A percentile compares a stretch with the other conserved stretches of the same genome.
phyloP scores from a whole-genome alignment of 1,284 basidiomycete species.

The Ceratobasidium sp. region DNA sequence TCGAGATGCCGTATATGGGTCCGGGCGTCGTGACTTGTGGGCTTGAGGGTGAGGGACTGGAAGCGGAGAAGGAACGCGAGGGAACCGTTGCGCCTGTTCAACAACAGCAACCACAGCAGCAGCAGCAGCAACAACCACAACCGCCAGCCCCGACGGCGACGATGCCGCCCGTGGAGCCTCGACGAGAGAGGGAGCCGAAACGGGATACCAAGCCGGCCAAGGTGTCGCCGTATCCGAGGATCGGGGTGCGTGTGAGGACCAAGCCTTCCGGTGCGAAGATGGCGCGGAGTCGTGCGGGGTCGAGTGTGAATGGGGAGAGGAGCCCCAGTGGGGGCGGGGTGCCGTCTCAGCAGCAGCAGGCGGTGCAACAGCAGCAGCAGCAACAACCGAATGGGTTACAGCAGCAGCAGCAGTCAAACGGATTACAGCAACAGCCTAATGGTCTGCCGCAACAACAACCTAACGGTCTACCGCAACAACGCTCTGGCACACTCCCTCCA shows the following conservation, averaged over 20 bases:
- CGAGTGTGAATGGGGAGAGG: conserved; percentile 17
- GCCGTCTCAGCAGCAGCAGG: conserved; percentile 12
- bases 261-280: conserved; percentile 26
- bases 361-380: conserved; percentile 2
- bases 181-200: conserved; percentile 6
- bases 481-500: neutral
- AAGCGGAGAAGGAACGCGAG: conserved; percentile 10
- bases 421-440: neutral
- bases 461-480: neutral
- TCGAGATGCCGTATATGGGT: conserved; percentile 65
- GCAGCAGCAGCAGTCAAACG: neutral
- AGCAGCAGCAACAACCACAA: too few relatives aligned
- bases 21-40: conserved; percentile 55
- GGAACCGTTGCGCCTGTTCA: conserved; percentile 13
- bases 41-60: conserved; percentile 22
- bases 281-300: conserved; percentile 13
- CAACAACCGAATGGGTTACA: too few relatives aligned
- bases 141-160: neutral
- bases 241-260: conserved; percentile 36
- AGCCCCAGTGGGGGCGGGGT: conserved; percentile 19
- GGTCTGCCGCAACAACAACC: neutral
- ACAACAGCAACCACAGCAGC: neutral
- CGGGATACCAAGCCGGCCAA: conserved; percentile 16
- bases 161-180: neutral
- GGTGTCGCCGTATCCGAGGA: conserved; percentile 38